Evolutionary conservation across 2,329 filamentous ascomycete genomes (phyloP), one percentile per base, ranked within the genome.

Genomic region (Sporothrix dimorphospora): DNA sequence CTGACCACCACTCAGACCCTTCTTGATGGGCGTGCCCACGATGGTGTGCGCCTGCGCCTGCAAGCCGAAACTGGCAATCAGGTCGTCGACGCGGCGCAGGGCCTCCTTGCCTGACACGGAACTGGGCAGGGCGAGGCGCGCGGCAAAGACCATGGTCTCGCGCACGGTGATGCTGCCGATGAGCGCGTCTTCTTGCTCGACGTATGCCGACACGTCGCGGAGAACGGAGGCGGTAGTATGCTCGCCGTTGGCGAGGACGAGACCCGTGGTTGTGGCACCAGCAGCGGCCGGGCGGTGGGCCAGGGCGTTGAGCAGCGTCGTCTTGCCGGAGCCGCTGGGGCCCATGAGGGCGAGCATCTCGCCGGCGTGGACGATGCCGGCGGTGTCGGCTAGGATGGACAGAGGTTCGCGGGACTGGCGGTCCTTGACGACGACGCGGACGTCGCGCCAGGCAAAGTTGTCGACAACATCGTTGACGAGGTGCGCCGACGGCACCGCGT

Each of bases 161-260:
- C 87, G 85, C 9, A 95, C 92, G 0, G 93, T 97, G 75, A 97
- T 83, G 0, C 91, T 91, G 4, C 93, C 94, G 68, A 95, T 91
- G 14, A 97, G 85, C 0, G 92, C 91, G 83, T 97, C 94, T 75
- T 97, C 93, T 80, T 97, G 94, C 82, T 97, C 94, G 27, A 97
- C 94, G 78, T 94, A 97, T 63, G 89, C 89, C 71, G 88, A 91
- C 67, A 95, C 84, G 65, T 87, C 84, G 21, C 89, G 88, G 76
- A 95, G 91, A 0, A 83, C 82, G 8, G 83, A 79, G 8, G 83
- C 80, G 0, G 88, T 85, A 3, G 89, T 81, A 4, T 81, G 77
- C 1, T 78, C 79, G 40, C 91, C 91, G 79, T 96, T 94, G 75
- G 93, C 84, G 71, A 87, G 84, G 16, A 89, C 83, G 3, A 83